Conservation (phyloP, 331 rosid genomes). For the Erythrophleum ivorense region DNA sequence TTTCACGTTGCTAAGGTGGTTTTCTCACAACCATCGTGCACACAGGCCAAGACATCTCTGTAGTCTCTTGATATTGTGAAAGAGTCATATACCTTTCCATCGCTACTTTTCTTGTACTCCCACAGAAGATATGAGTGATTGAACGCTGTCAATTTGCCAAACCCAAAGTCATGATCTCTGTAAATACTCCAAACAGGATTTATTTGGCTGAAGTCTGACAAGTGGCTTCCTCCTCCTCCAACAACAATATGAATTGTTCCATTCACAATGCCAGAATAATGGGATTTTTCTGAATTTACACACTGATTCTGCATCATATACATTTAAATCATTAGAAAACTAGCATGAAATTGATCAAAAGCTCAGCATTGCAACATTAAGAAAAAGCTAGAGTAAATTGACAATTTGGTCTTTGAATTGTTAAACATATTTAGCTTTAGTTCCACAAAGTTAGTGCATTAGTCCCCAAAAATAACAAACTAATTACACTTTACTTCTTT, state of each 20-base stretch:
- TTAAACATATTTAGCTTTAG: not conserved
- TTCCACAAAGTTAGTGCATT: no score
- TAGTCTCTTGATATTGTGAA: conserved; percentile 80
- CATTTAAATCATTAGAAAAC: conserved; percentile 31
- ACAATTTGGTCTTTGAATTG: not conserved
- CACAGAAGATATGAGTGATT: conserved; percentile 68
- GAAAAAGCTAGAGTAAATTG: not conserved
- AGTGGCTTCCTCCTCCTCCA: conserved; percentile 75
- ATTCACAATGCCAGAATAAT: conserved; percentile 59
- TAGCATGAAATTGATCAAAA: not conserved
- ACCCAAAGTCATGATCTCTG: conserved; percentile 68
- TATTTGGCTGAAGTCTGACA: conserved; percentile 43
- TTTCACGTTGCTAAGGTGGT: not conserved
- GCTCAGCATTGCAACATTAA: not conserved
- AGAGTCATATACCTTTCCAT: conserved; percentile 69
- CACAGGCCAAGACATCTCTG: conserved; percentile 78
- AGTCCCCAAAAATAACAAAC: not conserved
- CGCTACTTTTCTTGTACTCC: conserved; percentile 77
- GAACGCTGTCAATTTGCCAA: conserved; percentile 76
- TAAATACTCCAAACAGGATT: conserved; percentile 69
- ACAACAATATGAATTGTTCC: conserved; percentile 80
- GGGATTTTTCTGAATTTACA: conserved; percentile 52
- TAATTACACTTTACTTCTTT: not conserved
- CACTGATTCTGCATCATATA: conserved; percentile 61
- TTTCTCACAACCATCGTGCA: conserved; percentile 65